Base-by-base conservation (phyloP, 176 grass and related monocot species). In the Chrysopogon serrulatus region DNA sequence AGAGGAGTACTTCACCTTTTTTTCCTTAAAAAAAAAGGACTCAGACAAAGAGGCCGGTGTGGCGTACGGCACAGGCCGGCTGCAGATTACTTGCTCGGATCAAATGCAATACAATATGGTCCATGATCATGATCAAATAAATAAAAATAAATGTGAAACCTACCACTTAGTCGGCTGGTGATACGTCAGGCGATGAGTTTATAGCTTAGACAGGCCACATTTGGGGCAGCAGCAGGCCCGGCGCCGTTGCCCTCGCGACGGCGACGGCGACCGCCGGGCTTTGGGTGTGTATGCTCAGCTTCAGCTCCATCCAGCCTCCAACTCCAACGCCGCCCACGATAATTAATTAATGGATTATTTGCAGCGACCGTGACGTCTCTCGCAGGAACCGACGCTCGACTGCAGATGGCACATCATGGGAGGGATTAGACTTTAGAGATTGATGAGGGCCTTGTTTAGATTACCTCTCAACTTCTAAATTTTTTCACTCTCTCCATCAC, bases 161-260 rank as follows among this genome's bases (percentile, higher is more conserved):
- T 72, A 49, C 76, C 84, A 28, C 66, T 86, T 51, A 79, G 54
- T 79, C 84, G 84, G 84, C 84, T 31, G 84, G 66, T 72, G 84
- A 62, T 48, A 51, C 79, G 79, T 69, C 45, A 81, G 43, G 78
- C 78, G 78, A 53, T 4, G 62, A 61, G 78, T 68, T 53, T 31
- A 31, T 63, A 63, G 60, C 23, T 59, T 4, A 34, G 8, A 30
- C 10, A 10, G 3, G 9, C 43, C 61, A 48, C 76, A 51, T 66
- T 28, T 65, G 28, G 43, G 37, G 4, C 5, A 61, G 57, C 23
- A 11, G 39, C 39, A 13, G 68, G 8, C 74, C 35, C 51, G 37
- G 36, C 57, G 24, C 37, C 37, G 36, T 13, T 13, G 35, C 36
- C 36, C 36, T 42, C 67, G 11, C 24, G 57, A 28, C 26, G 57